phyloP scores from a whole-genome alignment of 176 grass and related monocot genomes.

The Melocanna baccifera region DNA sequence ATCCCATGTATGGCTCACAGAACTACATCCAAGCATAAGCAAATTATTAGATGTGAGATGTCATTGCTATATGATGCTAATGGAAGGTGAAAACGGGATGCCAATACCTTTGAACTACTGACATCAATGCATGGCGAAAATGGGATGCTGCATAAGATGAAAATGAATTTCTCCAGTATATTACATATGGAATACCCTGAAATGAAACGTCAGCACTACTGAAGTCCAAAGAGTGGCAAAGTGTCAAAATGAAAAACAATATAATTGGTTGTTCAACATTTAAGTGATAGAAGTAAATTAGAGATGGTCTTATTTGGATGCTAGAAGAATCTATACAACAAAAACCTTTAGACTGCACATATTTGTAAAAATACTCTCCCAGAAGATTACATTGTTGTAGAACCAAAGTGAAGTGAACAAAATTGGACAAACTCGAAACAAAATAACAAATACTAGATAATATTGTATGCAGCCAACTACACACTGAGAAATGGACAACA shows the following conservation, averaged over 20 bases:
- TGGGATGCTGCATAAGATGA: conserved; percentile 85
- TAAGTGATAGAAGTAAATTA: neutral
- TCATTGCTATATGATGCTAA: neutral
- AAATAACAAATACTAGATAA: neutral
- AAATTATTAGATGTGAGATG: conserved; percentile 25
- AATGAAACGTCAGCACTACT: conserved; percentile 17
- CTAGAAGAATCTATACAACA: neutral
- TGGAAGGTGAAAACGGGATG: conserved; percentile 17
- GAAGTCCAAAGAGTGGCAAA: conserved; percentile 7
- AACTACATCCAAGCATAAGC: conserved; percentile 54
- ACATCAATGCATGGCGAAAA: conserved; percentile 89
- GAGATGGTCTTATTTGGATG: neutral
- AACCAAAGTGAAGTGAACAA: neutral
- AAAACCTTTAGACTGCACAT: neutral
- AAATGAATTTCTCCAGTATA: conserved; percentile 97
- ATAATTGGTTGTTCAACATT: neutral
- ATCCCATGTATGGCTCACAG: conserved; percentile 96
- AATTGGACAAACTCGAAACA: neutral
- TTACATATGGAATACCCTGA: conserved; percentile 96
- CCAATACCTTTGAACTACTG: conserved; percentile 87
- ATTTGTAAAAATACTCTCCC: neutral
- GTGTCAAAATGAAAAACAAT: neutral
- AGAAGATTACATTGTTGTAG: neutral
- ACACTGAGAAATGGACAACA: neutral
- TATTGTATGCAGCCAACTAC: conserved; percentile 15